Base-by-base conservation (phyloP, 345 rosid species). In the Gossypium arboreum region DNA sequence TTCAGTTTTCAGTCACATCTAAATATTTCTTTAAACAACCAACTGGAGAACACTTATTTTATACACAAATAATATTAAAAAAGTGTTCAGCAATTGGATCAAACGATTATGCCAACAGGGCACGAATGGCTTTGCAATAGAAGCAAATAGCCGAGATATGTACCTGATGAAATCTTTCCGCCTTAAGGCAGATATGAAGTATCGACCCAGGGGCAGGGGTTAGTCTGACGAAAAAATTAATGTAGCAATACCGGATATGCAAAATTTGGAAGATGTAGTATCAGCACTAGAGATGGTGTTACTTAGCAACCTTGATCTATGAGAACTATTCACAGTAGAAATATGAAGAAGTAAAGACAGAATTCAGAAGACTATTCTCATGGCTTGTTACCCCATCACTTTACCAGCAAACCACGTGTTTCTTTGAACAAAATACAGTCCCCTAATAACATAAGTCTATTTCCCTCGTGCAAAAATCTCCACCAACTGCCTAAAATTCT, bases 351-450 rank as follows among this genome's bases (percentile, higher is more conserved):
- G 67, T 12, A n/a, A 44, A 39, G 76, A 71, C 25, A 41, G 56
- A 27, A 9, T 6, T 71, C 51, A 71, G 50, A 11, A 11, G 50
- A 6, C 3, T 29, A 52, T 55, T 55, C 12, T 29, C 60, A 70
- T 22, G n/a, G 27, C 73, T 29, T 16, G n/a, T 27, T 24, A 52
- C 47, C 24, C 16, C 73, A 52, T 16, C 63, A 71, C 39, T 54
- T 71, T 54, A 54, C 50, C 73, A 29, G 17, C 6, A 18, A 20
- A 41, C 27, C 51, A 41, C 6, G 11, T 15, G 39, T 72, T 58
- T 58, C 75, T 58, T 43, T 24, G 22, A 72, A 43, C 24, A 58
- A 72, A 56, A 72, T 7, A 41, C 17, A 70, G 24, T 29, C n/a
- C 59, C 60, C 60, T 29, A 11, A 52, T 16, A 69, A 20, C 25